These are phyloP conservation scores for Macrocybe gigantea DNA, from an alignment of 768 basidiomycete species.

Conservation along the genomic window DNA sequence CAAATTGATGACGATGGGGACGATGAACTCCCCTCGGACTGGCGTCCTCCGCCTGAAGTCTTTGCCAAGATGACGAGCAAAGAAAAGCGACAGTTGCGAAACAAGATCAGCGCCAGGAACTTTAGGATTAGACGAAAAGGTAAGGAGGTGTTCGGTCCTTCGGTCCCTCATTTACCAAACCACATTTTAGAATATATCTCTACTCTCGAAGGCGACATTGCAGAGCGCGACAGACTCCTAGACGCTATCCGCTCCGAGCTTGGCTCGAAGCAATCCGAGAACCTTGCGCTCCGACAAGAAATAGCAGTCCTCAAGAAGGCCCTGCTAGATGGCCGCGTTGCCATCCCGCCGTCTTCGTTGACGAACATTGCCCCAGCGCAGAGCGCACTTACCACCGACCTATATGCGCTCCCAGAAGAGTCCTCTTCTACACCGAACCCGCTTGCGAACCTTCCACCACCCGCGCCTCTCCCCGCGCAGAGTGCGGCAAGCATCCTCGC, in stretches of 20 bases:
- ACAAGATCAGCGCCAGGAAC: conserved; percentile 95
- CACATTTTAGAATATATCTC: conserved; percentile 76
- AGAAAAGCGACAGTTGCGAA: conserved; percentile 92
- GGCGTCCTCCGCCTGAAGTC: conserved; percentile 86
- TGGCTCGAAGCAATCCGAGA: conserved; percentile 74
- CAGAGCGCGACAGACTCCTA: conserved; percentile 86
- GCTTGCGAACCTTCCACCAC: conserved; percentile 39
- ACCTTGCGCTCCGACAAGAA: conserved; percentile 75
- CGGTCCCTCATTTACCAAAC: conserved; percentile 5
- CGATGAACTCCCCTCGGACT: conserved; percentile 64
- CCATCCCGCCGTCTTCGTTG: conserved; percentile 1
- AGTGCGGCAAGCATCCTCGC: conserved; percentile 32
- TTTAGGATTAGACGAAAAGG: conserved; percentile 95
- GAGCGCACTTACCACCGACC: no score
- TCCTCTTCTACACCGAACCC: no score
- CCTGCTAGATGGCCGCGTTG: conserved; percentile 64
- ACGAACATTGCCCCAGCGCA: background rate
- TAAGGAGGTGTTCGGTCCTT: conserved; percentile 22
- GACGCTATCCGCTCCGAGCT: conserved; percentile 83
- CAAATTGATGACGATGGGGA: conserved; percentile 29
- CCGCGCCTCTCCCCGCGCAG: conserved; percentile 37
- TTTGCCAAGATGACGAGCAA: conserved; percentile 94
- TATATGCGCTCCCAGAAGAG: no score
- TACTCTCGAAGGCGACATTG: conserved; percentile 89
- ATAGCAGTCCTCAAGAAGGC: conserved; percentile 69